Base-by-base conservation (phyloP, 148 eudicot genomes). In the Pouteria glomerata region DNA sequence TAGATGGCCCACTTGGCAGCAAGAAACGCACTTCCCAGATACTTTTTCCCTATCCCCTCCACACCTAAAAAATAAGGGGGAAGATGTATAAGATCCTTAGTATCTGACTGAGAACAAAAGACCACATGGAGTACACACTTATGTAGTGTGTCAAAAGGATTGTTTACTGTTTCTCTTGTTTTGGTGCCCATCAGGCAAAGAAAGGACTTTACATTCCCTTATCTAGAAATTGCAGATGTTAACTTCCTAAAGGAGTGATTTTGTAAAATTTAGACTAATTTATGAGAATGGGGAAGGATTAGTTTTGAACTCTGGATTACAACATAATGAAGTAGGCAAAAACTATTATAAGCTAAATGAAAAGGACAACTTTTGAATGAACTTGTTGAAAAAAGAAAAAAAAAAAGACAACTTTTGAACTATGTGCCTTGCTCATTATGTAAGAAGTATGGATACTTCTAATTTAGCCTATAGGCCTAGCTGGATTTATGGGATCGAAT, bases 211-310 rank as follows among this genome's bases (percentile, higher is more conserved):
- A 34, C 21, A 45, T 14, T 37, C 51, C 4, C 50, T 63, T 13
- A 21, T 63, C 33, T 23, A 41, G 30, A 63, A 41, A 37, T 24
- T 63, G 68, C 31, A 23, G 41, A 50, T 63, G 24, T 41, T 15
- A 41, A 41, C 68, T 39, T 63, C 30, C 68, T 41, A 23, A 11
- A 35, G 16, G 65, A 61, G 65, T 61, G 42, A 34, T 59, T 31
- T 30, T 34, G 21, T 59, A 19, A 31, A 10, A 31, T 31, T 61
- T 61, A 23, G 16, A 35, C 33, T 60, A 33, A 33, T 7, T 16
- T 31, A 60, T 31, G 65, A 23, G 44, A 61, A 61, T 19, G 16
- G 27, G n/a, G 27, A 44, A 33, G 65, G 65, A 61, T 4, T 23
- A 39, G 19, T 63, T 15, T 63, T 13, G 21, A 18, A 18, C 55